Evolutionary conservation across 176 grass and related monocot genomes (phyloP), one percentile per base, ranked within the genome.

Genomic region (Ensete glaucum): DNA sequence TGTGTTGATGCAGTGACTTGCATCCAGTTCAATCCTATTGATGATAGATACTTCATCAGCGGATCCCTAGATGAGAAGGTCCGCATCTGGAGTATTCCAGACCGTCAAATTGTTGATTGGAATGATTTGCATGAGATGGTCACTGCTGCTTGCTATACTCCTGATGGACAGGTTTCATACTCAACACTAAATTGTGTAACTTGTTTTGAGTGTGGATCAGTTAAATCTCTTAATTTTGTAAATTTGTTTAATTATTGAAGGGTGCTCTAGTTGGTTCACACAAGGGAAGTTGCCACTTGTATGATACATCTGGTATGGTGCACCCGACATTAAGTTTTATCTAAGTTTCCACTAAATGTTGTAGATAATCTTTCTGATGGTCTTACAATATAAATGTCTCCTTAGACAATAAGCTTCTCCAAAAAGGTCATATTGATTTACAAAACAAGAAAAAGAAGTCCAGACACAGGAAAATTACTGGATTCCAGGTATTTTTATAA

Each of bases 401-500:
- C 34, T 49, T 83, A 99, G 95, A 91, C 84, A 91, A 93, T 77
- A 99, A 94, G 71, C 95, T 99, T 82, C 78, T 94, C 75, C 86
- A 73, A 60, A 91, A 84, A 88, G 87, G 76, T 79, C 90, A 88
- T 77, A 89, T 99, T 69, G 84, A 99, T 49, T 78, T 99, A 54
- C 82, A 99, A 77, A 99, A 93, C 85, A 99, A 94, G 82, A 90
- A 86, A 82, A 98, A 87, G 82, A 99, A 94, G 82, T 94, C 90
- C 85, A 84, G 25, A 25, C 86, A 91, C 78, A 99, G 91, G 85
- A 99, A 99, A 85, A 87, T 99, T 55, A 99, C 95, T 81, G 95
- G 95, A 20, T 99, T 99, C 80, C 90, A 99, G 95, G 90, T 99
- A 83, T 49, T 71, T 69, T 17, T 68, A 74, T 80, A 52, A 77